Base-by-base conservation (phyloP, 805 yeast species). In the Cyberlindnera samutprakarnensis region DNA sequence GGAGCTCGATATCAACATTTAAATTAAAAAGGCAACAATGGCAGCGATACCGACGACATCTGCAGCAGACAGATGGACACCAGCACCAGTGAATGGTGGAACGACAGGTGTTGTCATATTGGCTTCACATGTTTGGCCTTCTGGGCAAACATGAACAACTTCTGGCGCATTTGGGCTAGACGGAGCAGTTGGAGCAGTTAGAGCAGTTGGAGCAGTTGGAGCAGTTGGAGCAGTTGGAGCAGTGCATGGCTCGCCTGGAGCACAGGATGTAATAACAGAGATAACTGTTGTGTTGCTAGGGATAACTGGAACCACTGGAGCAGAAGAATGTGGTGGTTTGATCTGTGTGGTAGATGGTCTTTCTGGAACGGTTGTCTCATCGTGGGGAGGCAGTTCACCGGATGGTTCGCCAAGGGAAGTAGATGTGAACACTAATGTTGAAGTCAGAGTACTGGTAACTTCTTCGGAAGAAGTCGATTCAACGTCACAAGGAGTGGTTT, bases 31-130 rank as follows among this genome's bases (percentile, higher is more conserved):
- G 9, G 41, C 40, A 23, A 30, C 28, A 26, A 27, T 31, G 21
- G 31, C 36, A 21, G 27, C 32, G 12, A 31, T 39, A 18, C 30
- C 42, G 13, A 28, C 29, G 12, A 25, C 33, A 22, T 34, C 42
- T 10, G 35, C n/a, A 14, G 21, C 14, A 12, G 26, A 28, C 15
- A 32, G 14, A 10, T 28, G 17, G 31, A 31, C 30, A 34, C 25
- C 42, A 13, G 30, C 42, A 26, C 39, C 43, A 9, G 27, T 22
- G 18, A 32, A 34, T 9, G 33, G 20, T 13, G 41, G 8, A 6
- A 37, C 12, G 16, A 23, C 20, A 28, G 43, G 41, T 7, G 21
- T 16, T n/a, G n/a, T n/a, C n/a, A n/a, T n/a, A n/a, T n/a, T n/a
- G n/a, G n/a, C n/a, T n/a, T n/a, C n/a, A n/a, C n/a, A n/a, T n/a